A percentile compares a stretch with the other conserved stretches of the same genome.
phyloP scores from a whole-genome alignment of 1,284 basidiomycete species.

The Marasmius sp. region DNA sequence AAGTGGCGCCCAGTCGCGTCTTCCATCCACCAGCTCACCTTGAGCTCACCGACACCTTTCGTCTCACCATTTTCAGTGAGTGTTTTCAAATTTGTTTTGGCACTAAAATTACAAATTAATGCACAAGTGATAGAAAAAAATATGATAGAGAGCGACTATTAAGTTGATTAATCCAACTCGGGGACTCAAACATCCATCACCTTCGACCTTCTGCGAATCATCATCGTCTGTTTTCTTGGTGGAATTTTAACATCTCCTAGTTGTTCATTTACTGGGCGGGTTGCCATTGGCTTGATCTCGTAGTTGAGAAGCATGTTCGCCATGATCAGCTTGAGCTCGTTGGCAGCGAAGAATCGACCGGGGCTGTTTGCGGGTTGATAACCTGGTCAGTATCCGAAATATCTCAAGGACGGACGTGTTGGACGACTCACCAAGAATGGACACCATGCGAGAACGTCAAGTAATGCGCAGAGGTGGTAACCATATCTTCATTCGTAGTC shows the following conservation, averaged over 20 bases:
- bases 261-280: constrained; percentile 4
- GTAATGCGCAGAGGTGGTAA: constrained; percentile 16
- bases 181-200: background rate
- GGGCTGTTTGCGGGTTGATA: constrained; percentile 11
- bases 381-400: background rate
- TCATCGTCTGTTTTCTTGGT: constrained; percentile 6
- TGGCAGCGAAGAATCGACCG: constrained; percentile 21
- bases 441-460: constrained; percentile 9
- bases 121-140: too few species aligned
- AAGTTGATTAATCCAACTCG: too few species aligned
- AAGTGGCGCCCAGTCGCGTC: too few species aligned
- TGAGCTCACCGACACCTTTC: too few species aligned
- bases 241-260: constrained; percentile 8
- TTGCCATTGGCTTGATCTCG: constrained; percentile 17
- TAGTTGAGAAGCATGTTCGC: constrained; percentile 20
- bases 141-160: too few species aligned
- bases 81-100: too few species aligned
- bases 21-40: too few species aligned
- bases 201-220: constrained; percentile 6
- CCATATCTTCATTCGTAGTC: constrained; percentile 14
- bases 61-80: too few species aligned
- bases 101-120: too few species aligned
- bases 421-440: constrained; percentile 14
- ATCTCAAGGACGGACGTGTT: too few species aligned
- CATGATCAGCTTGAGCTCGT: constrained; percentile 20